Conservation (phyloP, 768 basidiomycete genomes). For the Sutorius australiensis region DNA sequence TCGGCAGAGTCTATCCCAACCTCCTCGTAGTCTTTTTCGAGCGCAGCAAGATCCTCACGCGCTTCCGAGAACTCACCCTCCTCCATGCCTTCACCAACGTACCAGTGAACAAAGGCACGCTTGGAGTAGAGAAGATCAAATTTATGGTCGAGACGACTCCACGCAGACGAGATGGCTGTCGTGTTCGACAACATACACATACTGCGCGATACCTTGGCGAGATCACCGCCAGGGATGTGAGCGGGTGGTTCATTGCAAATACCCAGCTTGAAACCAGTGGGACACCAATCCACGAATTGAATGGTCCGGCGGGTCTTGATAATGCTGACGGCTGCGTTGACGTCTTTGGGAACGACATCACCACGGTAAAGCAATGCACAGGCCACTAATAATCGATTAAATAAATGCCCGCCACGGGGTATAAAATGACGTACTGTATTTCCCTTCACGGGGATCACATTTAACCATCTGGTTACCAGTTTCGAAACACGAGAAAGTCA, state of each 20-base stretch:
- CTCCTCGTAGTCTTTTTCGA: constrained; percentile 96
- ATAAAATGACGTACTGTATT: constrained; percentile 51
- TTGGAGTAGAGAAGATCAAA: constrained; percentile 76
- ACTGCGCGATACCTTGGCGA: constrained; percentile 70
- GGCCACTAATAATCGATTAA: constrained; percentile 42
- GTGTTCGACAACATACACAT: constrained; percentile 81
- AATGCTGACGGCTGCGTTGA: constrained; percentile 66
- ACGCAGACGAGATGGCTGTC: constrained; percentile 67
- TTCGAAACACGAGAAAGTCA: constrained; percentile 92
- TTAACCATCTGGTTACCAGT: constrained; percentile 77
- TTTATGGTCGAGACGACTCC: constrained; percentile 74
- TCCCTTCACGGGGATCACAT: constrained; percentile 76
- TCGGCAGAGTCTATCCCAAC: constrained; percentile 58
- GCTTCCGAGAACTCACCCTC: constrained; percentile 99
- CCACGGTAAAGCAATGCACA: constrained; percentile 71
- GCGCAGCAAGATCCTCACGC: constrained; percentile 98
- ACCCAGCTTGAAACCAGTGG: constrained; percentile 75
- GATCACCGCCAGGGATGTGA: constrained; percentile 69
- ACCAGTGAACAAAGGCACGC: constrained; percentile 55
- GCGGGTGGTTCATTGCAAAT: constrained; percentile 79
- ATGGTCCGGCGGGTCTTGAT: constrained; percentile 80
- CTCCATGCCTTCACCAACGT: constrained; percentile 78
- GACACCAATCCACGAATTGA: constrained; percentile 77
- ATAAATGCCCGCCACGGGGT: neutral
- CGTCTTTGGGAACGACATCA: constrained; percentile 76